These are phyloP conservation scores for Dalbergia oliveri DNA, from an alignment of 306 rosid species.

Conservation along the genomic window DNA sequence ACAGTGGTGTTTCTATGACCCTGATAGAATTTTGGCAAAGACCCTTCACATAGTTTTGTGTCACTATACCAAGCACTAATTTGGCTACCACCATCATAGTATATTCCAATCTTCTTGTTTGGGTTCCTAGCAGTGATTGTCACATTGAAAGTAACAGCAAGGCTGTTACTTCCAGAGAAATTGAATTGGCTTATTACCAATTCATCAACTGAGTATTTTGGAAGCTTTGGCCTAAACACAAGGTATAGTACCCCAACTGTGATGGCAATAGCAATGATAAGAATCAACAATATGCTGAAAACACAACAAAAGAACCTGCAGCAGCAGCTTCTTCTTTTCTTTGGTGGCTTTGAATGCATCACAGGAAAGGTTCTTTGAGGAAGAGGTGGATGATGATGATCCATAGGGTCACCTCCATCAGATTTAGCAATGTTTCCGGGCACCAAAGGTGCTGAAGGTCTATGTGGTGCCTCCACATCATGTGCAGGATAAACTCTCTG, in stretches of 20 bases:
- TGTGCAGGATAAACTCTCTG: constrained; percentile 67
- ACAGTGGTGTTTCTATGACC: constrained; percentile 82
- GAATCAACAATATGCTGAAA: constrained; percentile 50
- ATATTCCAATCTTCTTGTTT: constrained; percentile 86
- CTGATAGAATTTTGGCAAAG: constrained; percentile 84
- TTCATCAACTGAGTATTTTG: constrained; percentile 65
- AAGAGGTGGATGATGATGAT: constrained; percentile 37
- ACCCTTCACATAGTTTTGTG: constrained; percentile 70
- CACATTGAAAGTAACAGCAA: constrained; percentile 64
- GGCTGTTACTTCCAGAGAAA: constrained; percentile 38
- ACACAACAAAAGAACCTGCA: constrained; percentile 72
- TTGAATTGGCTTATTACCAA: constrained; percentile 57
- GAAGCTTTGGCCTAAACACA: constrained; percentile 84
- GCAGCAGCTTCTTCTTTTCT: constrained; percentile 75
- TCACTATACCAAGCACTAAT: constrained; percentile 70
- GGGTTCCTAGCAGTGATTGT: constrained; percentile 77
- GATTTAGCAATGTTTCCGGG: constrained; percentile 57
- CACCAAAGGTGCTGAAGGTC: constrained; percentile 67
- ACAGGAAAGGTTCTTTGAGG: constrained; percentile 52
- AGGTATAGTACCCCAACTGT: constrained; percentile 69
- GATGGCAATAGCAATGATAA: constrained; percentile 56
- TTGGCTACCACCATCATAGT: constrained; percentile 83
- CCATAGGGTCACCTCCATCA: constrained; percentile 44
- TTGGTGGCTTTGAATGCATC: constrained; percentile 69
- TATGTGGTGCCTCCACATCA: constrained; percentile 69